Conservation (phyloP, 2,329 filamentous ascomycete genomes). For the Dothistroma pini region DNA sequence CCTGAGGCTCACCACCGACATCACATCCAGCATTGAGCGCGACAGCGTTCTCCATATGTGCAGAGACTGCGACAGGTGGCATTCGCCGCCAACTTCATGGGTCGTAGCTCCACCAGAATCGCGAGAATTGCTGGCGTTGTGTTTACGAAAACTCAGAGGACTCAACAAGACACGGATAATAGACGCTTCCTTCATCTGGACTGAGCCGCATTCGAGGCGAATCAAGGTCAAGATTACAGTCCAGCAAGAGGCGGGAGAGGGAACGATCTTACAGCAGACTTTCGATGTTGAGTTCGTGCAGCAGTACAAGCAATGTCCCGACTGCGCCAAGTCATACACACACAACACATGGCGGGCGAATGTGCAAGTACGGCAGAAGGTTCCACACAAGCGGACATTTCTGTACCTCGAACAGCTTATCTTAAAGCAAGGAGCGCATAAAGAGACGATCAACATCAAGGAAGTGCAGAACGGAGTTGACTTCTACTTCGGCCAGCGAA, state of each 20-base stretch:
- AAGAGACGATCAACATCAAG: constrained; percentile 96
- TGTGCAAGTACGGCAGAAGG: constrained; percentile 95
- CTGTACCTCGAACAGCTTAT: constrained; percentile 89
- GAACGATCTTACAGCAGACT: constrained; percentile 77
- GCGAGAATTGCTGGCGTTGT: constrained; percentile 86
- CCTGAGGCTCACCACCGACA: constrained; percentile 89
- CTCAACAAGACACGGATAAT: constrained; percentile 89
- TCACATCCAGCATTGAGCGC: constrained; percentile 84
- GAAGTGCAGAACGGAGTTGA: constrained; percentile 94
- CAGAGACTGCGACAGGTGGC: constrained; percentile 90
- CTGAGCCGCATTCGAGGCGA: constrained; percentile 89
- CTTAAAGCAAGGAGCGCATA: constrained; percentile 86
- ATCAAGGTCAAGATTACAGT: constrained; percentile 95
- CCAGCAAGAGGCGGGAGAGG: constrained; percentile 66
- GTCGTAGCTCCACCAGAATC: constrained; percentile 81
- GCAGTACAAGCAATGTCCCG: constrained; percentile 87
- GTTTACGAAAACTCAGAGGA: constrained; percentile 80
- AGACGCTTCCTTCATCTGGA: constrained; percentile 97
- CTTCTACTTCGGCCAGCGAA: constrained; percentile 87
- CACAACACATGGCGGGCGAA: constrained; percentile 92
- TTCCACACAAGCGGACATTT: constrained; percentile 87
- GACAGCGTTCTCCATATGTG: constrained; percentile 90
- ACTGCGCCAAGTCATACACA: constrained; percentile 93
- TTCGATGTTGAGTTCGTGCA: constrained; percentile 95
- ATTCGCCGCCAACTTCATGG: constrained; percentile 83